These are phyloP conservation scores for Ophiostoma sp. DNA, from an alignment of 2,329 filamentous ascomycete genomes.

Conservation along the genomic window DNA sequence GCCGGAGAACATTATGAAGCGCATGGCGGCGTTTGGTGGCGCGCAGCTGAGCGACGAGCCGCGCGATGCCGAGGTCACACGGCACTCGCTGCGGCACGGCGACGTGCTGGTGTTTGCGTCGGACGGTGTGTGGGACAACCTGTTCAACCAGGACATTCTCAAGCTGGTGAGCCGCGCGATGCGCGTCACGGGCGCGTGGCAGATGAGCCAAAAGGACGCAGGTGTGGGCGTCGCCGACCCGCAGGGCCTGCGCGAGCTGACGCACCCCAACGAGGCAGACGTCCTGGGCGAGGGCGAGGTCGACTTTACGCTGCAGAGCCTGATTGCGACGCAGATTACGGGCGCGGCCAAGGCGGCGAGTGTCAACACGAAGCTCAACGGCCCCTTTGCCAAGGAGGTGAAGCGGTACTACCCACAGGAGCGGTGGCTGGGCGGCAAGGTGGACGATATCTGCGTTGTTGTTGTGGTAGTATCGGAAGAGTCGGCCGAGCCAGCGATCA, in stretches of 20 bases:
- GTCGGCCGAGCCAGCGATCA: constrained; percentile 34
- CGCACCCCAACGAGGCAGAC: constrained; percentile 17
- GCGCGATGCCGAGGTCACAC: constrained; percentile 73
- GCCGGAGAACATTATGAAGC: constrained; percentile 69
- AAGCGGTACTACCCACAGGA: constrained; percentile 82
- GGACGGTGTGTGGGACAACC: constrained; percentile 93
- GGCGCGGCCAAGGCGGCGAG: constrained; percentile 80
- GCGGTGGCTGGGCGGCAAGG: constrained; percentile 84
- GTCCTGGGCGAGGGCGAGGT: background rate
- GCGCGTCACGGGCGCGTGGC: constrained; percentile 70
- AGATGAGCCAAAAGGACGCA: constrained; percentile 45
- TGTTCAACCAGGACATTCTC: constrained; percentile 85
- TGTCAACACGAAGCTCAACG: constrained; percentile 72
- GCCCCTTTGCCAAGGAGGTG: constrained; percentile 92
- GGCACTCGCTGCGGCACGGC: constrained; percentile 74
- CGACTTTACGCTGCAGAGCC: constrained; percentile 61
- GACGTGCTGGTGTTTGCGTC: constrained; percentile 92
- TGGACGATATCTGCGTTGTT: constrained; percentile 90
- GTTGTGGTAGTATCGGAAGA: constrained; percentile 72
- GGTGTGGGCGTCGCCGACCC: constrained; percentile 56
- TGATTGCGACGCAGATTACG: constrained; percentile 73
- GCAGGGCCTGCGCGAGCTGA: constrained; percentile 35
- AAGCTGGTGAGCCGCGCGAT: constrained; percentile 73
- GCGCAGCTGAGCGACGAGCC: constrained; percentile 77
- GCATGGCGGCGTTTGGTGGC: constrained; percentile 79